Evolutionary conservation across 2,329 filamentous ascomycete genomes (phyloP), one percentile per base, ranked within the genome.

Genomic region (Fusarium secorum): DNA sequence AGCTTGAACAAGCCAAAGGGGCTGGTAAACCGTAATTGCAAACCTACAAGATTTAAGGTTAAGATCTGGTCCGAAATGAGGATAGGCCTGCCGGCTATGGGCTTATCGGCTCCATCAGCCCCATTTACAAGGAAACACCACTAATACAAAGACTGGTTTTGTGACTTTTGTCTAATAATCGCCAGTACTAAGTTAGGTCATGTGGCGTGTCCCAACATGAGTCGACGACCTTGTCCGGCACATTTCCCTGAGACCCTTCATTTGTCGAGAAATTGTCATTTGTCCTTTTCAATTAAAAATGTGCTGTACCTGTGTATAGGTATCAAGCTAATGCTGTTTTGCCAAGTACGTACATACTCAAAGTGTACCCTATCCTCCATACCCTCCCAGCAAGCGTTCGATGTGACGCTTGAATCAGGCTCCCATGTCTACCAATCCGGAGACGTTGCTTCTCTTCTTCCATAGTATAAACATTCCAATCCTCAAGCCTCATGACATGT

Each of bases 281-380:
- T 71, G 49, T 56, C 54, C 46, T 57, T 70, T 70, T 72, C 45
- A 49, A 66, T 66, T 72, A 70, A 72, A 70, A 68, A 65, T 65
- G 46, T 55, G 69, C 64, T 69, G 45, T 56, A 71, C 68, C 58
- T 68, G 60, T 52, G 39, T 54, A 52, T 41, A 64, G 68, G 68
- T 71, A 49, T 18, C 33, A 55, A 64, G 68, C 68, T 71, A 71
- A 64, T 71, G 63, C 54, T 56, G 60, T 56, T 71, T 62, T 72
- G 69, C 69, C 65, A 72, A 72, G 65, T 63, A 72, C 65, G 56
- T 71, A 68, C 68, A 71, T 68, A 65, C 64, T 64, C 68, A 60
- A 71, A 71, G 64, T 70, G 46, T 64, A 71, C 68, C 45, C 35
- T 53, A 71, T 68, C 54, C 45, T 53, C 53, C 59, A 53, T 59